These are phyloP conservation scores for Hemileccinum rubropunctum DNA, from an alignment of 768 basidiomycete genomes.

Conservation along the genomic window DNA sequence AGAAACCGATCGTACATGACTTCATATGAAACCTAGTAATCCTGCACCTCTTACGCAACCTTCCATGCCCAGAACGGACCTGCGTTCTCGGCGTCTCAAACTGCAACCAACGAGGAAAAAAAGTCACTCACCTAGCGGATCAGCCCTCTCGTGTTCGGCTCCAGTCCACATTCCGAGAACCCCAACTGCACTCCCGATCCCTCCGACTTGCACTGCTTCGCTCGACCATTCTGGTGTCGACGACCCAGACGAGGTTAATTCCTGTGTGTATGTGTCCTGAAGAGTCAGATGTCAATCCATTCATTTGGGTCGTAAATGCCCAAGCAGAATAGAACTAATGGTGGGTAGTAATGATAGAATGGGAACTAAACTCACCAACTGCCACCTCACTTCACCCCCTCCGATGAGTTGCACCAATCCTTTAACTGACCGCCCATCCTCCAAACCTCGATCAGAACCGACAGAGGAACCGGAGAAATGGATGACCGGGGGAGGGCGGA, in stretches of 20 bases:
- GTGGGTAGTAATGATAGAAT: too few species aligned
- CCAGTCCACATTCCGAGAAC: slow-evolving; percentile 58
- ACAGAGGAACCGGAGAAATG: slow-evolving; percentile 45
- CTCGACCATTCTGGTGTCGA: slow-evolving; percentile 46
- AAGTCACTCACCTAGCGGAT: slow-evolving; percentile 40
- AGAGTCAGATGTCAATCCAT: slow-evolving; percentile 1
- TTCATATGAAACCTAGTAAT: too few species aligned
- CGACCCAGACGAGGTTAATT: slow-evolving; percentile 31
- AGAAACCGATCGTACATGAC: too few species aligned
- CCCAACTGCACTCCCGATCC: slow-evolving; percentile 50
- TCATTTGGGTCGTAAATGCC: neutral
- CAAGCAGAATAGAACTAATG: too few species aligned
- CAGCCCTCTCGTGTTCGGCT: slow-evolving; percentile 41
- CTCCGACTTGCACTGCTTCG: slow-evolving; percentile 58
- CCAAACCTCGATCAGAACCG: slow-evolving; percentile 34
- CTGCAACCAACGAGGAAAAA: neutral
- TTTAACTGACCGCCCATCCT: slow-evolving; percentile 34
- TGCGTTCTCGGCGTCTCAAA: slow-evolving; percentile 7
- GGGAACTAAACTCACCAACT: slow-evolving; percentile 35
- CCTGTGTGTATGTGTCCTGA: slow-evolving; percentile 27
- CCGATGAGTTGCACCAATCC: slow-evolving; percentile 49
- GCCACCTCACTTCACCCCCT: slow-evolving; percentile 52
- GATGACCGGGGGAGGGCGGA: slow-evolving; percentile 46
- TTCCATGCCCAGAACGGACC: slow-evolving; percentile 47
- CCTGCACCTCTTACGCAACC: slow-evolving; percentile 26